These are phyloP conservation scores for Sphagnum magellanicum DNA, from an alignment of 228 moss, liverwort and hornwort genomes.

Conservation along the genomic window DNA sequence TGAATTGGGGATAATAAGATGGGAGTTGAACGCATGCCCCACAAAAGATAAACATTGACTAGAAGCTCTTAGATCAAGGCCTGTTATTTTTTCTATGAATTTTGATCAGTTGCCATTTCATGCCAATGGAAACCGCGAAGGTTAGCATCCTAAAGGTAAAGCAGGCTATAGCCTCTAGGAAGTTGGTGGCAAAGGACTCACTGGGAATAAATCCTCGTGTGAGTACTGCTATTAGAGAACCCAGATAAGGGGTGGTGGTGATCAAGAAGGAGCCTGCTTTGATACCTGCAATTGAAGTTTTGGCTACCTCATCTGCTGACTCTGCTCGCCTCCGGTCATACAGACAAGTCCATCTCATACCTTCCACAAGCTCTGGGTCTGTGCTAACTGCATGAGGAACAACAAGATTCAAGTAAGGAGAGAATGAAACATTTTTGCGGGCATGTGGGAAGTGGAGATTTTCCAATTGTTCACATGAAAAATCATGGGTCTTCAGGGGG, in stretches of 20 bases:
- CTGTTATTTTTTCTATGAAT: constrained; percentile 28
- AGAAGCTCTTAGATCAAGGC: no score
- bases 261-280: constrained; percentile 41
- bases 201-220: constrained; percentile 37
- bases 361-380: constrained; percentile 21
- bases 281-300: constrained; percentile 15
- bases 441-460: no score
- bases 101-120: constrained; percentile 19
- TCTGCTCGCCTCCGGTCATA: constrained; percentile 29
- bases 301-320: constrained; percentile 34
- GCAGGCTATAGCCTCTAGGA: constrained; percentile 30
- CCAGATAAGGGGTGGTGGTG: constrained; percentile 33
- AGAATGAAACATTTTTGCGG: no score
- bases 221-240: constrained; percentile 27
- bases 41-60: no score
- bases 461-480: no score
- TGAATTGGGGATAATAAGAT: no score
- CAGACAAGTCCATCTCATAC: constrained; percentile 31
- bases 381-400: constrained; percentile 16
- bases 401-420: no score
- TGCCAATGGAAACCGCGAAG: constrained; percentile 14
- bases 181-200: constrained; percentile 23
- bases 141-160: constrained; percentile 28
- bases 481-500: no score
- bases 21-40: no score